Evolutionary conservation across 345 rosid genomes (phyloP).

Genomic region (Raphanus sativus): DNA sequence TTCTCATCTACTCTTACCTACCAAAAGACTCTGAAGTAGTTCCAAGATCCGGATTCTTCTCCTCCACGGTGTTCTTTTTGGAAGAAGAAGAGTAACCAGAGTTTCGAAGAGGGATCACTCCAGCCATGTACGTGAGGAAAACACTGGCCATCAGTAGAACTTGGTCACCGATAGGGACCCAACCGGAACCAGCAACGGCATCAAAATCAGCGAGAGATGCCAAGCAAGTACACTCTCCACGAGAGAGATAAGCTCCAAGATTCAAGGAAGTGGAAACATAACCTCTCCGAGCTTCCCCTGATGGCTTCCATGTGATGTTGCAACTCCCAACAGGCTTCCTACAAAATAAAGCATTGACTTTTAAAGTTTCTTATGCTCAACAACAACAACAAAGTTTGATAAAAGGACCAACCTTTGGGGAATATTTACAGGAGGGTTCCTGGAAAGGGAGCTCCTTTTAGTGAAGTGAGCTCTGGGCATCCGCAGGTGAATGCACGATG

Average conservation of each 20-base stretch:
- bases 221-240: constrained; percentile 40
- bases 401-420: constrained; percentile 34
- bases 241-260: constrained; percentile 12
- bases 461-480: constrained; percentile 32
- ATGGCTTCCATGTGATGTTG: constrained; percentile 32
- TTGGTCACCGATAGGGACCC: constrained; percentile 66
- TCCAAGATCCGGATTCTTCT: constrained; percentile 38
- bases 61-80: constrained; percentile 33
- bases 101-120: constrained; percentile 63
- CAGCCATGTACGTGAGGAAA: constrained; percentile 78
- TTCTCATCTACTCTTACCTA: constrained; percentile 76
- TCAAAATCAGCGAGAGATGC: constrained; percentile 59
- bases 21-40: constrained; percentile 63
- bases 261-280: constrained; percentile 31
- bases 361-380: not conserved
- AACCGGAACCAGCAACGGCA: constrained; percentile 50
- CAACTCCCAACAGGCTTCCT: constrained; percentile 47
- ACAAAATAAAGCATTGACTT: not conserved
- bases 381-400: not conserved
- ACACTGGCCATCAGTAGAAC: constrained; percentile 68
- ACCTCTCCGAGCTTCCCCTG: constrained; percentile 29
- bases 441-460: constrained; percentile 24
- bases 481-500: constrained; percentile 48
- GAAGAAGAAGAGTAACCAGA: constrained; percentile 35
- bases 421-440: constrained; percentile 32